These are phyloP conservation scores for Emericellopsis terricola DNA, from an alignment of 495 filamentous ascomycete species.

Conservation along the genomic window DNA sequence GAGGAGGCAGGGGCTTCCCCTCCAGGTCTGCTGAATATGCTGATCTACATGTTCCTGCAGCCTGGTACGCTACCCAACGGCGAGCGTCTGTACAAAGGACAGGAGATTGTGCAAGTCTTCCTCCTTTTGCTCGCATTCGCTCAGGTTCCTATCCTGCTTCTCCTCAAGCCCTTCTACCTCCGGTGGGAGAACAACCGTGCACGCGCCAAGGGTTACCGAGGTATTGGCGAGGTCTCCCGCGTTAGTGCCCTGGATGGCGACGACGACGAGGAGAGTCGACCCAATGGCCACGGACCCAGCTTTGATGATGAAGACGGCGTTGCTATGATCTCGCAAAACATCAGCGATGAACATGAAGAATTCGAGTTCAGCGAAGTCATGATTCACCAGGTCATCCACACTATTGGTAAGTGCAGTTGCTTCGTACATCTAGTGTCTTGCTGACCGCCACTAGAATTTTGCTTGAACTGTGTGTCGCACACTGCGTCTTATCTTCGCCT, in stretches of 20 bases:
- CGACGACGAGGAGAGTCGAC: conserved; percentile 40
- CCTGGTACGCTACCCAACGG: conserved; percentile 56
- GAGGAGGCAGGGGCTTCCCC: conserved; percentile 41
- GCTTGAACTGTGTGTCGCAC: conserved; percentile 96
- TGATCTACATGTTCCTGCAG: conserved; percentile 97
- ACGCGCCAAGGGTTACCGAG: conserved; percentile 74
- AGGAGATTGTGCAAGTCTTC: conserved; percentile 52
- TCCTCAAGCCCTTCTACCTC: conserved; percentile 90
- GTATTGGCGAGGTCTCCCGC: conserved; percentile 69
- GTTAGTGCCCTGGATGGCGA: conserved; percentile 80
- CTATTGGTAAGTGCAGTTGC: conserved; percentile 57
- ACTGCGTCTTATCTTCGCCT: conserved; percentile 97
- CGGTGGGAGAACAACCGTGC: conserved; percentile 83
- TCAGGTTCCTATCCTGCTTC: conserved; percentile 79
- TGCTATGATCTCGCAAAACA: conserved; percentile 74
- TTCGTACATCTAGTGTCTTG: no score
- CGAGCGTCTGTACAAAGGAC: conserved; percentile 53
- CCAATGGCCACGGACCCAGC: conserved; percentile 30
- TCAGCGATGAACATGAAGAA: conserved; percentile 72
- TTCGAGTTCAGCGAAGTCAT: conserved; percentile 93
- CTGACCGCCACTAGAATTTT: conserved; percentile 77
- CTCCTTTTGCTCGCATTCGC: conserved; percentile 68
- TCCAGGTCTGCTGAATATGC: conserved; percentile 88
- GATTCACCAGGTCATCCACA: conserved; percentile 99
- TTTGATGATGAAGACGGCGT: conserved; percentile 66